Base-by-base conservation (phyloP, 768 basidiomycete species). In the Agrocybe pediades region DNA sequence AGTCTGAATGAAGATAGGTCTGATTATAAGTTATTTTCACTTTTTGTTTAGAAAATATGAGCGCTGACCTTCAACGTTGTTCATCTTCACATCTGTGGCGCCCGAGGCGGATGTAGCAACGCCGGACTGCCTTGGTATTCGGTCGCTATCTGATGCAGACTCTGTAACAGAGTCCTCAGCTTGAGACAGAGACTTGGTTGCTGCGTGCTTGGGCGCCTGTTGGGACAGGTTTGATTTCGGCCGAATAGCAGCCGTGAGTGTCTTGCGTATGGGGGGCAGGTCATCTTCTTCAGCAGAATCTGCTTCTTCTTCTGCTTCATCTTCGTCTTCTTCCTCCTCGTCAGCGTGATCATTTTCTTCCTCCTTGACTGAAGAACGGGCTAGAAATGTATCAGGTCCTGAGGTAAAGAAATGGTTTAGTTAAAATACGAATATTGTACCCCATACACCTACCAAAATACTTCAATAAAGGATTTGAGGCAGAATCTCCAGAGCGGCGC, bases 331-430 rank as follows among this genome's bases (percentile, higher is more conserved):
- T 27, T 56, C 56, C 26, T 57, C 49, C 9, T 57, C 57, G 8
- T 67, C 60, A 5, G 57, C 59, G n/a, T 67, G 67, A 30, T 66
- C 65, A 40, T 65, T 57, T 9, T 68, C 61, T 26, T 74, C 74
- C 2, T 67, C 74, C 57, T 83, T 82, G 7, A 78, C 80, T 19
- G 83, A 83, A 25, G 81, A 78, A 16, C 84, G 61, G 33, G 76
- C 77, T 33, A 85, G 59, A 41, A 77, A 11, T 16, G 36, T 26
- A 51, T 30, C 23, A 30, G 29, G 29, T 6, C 29, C 53, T 21
- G 21, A 49, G 9, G 30, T n/a, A n/a, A n/a, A n/a, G n/a, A n/a
- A n/a, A n/a, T n/a, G n/a, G n/a, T n/a, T n/a, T n/a, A n/a, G n/a
- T n/a, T n/a, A n/a, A n/a, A 24, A 23, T 43, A 19, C 21, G 25